Percentiles rank a stretch among this genome's conserved stretches.
phyloP scores from a whole-genome alignment of 768 basidiomycete species.

The Naganishia vaughanmartiniae region DNA sequence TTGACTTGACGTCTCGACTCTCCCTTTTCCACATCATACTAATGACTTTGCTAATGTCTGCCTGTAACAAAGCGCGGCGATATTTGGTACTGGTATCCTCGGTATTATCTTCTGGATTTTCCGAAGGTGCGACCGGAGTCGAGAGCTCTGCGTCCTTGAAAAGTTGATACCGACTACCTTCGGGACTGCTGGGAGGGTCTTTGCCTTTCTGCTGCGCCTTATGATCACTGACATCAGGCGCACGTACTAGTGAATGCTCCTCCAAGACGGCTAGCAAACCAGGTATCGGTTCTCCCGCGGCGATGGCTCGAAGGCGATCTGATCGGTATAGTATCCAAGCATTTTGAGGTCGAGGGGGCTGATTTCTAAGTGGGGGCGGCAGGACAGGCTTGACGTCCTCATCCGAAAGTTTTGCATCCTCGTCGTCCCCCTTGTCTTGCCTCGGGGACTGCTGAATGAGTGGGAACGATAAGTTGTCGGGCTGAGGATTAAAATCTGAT shows the following conservation, averaged over 20 bases:
- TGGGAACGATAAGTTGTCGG: neutral
- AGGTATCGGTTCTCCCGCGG: slow-evolving; percentile 36
- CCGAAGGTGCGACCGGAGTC: neutral
- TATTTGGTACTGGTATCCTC: neutral
- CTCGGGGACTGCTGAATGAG: neutral
- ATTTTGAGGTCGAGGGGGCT: slow-evolving; percentile 63
- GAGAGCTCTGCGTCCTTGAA: slow-evolving; percentile 25
- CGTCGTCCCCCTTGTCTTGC: neutral
- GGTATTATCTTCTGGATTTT: neutral
- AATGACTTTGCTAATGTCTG: slow-evolving; percentile 65
- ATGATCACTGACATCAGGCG: slow-evolving; percentile 27
- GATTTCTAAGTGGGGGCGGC: neutral
- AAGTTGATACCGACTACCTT: slow-evolving; percentile 22
- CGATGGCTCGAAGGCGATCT: slow-evolving; percentile 58
- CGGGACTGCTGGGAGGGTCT: slow-evolving; percentile 13
- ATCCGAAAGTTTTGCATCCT: neutral
- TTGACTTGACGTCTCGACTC: slow-evolving; percentile 55
- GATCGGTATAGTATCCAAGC: slow-evolving; percentile 80
- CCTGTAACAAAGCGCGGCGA: slow-evolving; percentile 55
- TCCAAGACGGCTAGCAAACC: slow-evolving; percentile 29
- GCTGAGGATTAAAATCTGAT: neutral
- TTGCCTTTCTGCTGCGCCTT: slow-evolving; percentile 24
- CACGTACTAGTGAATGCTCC: slow-evolving; percentile 4
- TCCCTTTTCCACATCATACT: slow-evolving; percentile 66
- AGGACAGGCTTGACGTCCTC: neutral